Percentiles rank a stretch among this genome's conserved stretches.
Evolutionary conservation across 2,329 filamentous ascomycete genomes (phyloP).

Genomic region (Ophiostoma montium): DNA sequence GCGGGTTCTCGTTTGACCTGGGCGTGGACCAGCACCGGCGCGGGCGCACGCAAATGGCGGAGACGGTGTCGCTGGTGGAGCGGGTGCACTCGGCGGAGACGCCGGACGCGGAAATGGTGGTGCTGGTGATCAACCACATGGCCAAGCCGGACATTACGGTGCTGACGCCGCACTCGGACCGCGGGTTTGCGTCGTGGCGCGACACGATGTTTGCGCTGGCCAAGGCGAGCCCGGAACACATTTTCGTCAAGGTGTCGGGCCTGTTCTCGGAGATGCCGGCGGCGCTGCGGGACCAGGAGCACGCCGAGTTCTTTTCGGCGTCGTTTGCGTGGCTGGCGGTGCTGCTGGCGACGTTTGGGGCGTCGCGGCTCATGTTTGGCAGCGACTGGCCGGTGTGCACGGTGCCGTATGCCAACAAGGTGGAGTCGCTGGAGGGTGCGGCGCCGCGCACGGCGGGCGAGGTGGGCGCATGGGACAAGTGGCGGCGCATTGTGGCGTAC

Average conservation of each 20-base stretch:
- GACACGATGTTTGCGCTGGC: slow-evolving; percentile 53
- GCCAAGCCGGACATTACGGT: slow-evolving; percentile 72
- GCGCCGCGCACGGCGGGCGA: slow-evolving; percentile 25
- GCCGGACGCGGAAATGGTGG: slow-evolving; percentile 43
- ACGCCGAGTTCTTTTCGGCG: slow-evolving; percentile 45
- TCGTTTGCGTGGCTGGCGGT: slow-evolving; percentile 59
- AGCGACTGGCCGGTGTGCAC: slow-evolving; percentile 93
- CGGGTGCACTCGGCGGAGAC: slow-evolving; percentile 43
- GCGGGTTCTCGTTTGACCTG: slow-evolving; percentile 62
- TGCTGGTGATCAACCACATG: slow-evolving; percentile 68
- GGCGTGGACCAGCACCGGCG: slow-evolving; percentile 70
- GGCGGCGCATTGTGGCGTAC: slow-evolving; percentile 56
- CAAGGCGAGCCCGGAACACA: slow-evolving; percentile 34
- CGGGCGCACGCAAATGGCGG: slow-evolving; percentile 59
- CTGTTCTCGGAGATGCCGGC: slow-evolving; percentile 65
- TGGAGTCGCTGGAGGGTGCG: background rate
- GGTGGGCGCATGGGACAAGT: slow-evolving; percentile 53
- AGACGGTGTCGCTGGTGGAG: slow-evolving; percentile 56
- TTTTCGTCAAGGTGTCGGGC: slow-evolving; percentile 90
- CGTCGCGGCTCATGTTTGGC: slow-evolving; percentile 69
- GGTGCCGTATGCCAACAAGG: slow-evolving; percentile 30
- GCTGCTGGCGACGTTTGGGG: slow-evolving; percentile 57
- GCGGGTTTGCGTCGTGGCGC: slow-evolving; percentile 55
- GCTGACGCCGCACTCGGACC: slow-evolving; percentile 39
- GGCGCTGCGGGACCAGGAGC: slow-evolving; percentile 31